Evolutionary conservation across 352 stramenopile genomes (phyloP).

Genomic region (Phytopythium ostracodes): DNA sequence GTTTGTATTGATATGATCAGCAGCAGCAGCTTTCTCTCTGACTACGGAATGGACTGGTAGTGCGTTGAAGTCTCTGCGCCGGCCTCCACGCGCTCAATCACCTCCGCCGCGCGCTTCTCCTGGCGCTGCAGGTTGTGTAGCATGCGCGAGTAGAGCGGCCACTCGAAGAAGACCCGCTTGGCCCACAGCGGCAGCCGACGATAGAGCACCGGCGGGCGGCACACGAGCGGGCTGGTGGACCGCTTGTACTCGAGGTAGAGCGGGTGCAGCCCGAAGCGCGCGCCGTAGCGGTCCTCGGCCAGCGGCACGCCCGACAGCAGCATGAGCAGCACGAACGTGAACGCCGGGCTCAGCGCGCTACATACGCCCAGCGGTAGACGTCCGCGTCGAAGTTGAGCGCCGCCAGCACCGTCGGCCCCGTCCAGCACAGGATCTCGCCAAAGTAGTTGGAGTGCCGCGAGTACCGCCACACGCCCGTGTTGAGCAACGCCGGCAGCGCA

Average conservation of each 20-base stretch:
- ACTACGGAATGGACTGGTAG: slow-evolving; percentile 30
- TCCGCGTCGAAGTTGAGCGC: slow-evolving; percentile 31
- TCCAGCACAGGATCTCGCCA: slow-evolving; percentile 91
- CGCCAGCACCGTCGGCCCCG: slow-evolving; percentile 43
- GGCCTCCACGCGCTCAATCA: neutral
- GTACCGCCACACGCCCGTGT: slow-evolving; percentile 76
- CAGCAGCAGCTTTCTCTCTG: too few species aligned
- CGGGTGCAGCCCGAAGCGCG: slow-evolving; percentile 48
- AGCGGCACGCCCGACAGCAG: slow-evolving; percentile 65
- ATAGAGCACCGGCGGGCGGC: slow-evolving; percentile 44
- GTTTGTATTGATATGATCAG: too few species aligned
- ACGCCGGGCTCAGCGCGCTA: slow-evolving; percentile 43
- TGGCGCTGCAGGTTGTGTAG: slow-evolving; percentile 20
- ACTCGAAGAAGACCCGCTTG: slow-evolving; percentile 52
- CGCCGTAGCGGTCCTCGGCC: slow-evolving; percentile 58
- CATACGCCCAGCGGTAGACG: slow-evolving; percentile 36
- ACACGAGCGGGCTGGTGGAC: slow-evolving; percentile 54
- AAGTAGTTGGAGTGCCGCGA: slow-evolving; percentile 93
- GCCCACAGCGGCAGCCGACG: slow-evolving; percentile 23
- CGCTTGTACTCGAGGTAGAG: slow-evolving; percentile 66
- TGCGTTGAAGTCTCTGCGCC: slow-evolving; percentile 10
- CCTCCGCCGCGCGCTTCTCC: neutral
- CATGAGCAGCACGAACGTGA: slow-evolving; percentile 67
- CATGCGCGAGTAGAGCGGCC: slow-evolving; percentile 49
- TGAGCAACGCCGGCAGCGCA: slow-evolving; percentile 30